Percentiles rank a stretch among this genome's conserved stretches.
Conservation (phyloP, 805 yeast species). For the Candida berthetii region DNA sequence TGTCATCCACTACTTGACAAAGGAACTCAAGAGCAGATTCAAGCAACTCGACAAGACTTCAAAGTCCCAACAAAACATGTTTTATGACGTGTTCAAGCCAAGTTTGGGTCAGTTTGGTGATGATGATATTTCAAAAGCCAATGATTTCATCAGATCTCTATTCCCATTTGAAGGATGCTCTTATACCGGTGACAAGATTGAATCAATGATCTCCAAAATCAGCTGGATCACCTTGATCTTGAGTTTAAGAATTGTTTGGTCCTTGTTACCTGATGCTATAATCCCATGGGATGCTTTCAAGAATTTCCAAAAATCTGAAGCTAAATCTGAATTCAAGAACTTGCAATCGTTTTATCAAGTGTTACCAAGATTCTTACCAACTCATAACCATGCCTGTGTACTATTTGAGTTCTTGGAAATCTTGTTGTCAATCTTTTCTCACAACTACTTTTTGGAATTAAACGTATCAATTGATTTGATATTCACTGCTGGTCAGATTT, state of each 20-base stretch:
- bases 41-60: conserved; percentile 11
- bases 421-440: conserved; percentile 23
- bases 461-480: conserved; percentile 24
- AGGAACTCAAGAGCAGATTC: conserved; percentile 21
- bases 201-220: conserved; percentile 15
- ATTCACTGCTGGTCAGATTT: conserved; percentile 29
- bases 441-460: conserved; percentile 24
- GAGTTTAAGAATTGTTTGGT: conserved; percentile 26
- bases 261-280: conserved; percentile 26
- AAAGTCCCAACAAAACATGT: conserved; percentile 8
- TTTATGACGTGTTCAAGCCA: conserved; percentile 28
- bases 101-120: conserved; percentile 26
- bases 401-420: conserved; percentile 31
- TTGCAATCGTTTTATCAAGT: conserved; percentile 25
- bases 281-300: conserved; percentile 28
- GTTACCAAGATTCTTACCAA: conserved; percentile 26
- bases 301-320: conserved; percentile 21
- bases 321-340: conserved; percentile 14
- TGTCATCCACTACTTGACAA: conserved; percentile 26
- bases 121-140: conserved; percentile 21
- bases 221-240: conserved; percentile 21
- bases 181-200: conserved; percentile 23
- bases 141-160: conserved; percentile 19
- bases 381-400: conserved; percentile 27
- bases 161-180: conserved; percentile 33